Conservation (phyloP, 176 grass and related monocot genomes). For the Oryza rufipogon region DNA sequence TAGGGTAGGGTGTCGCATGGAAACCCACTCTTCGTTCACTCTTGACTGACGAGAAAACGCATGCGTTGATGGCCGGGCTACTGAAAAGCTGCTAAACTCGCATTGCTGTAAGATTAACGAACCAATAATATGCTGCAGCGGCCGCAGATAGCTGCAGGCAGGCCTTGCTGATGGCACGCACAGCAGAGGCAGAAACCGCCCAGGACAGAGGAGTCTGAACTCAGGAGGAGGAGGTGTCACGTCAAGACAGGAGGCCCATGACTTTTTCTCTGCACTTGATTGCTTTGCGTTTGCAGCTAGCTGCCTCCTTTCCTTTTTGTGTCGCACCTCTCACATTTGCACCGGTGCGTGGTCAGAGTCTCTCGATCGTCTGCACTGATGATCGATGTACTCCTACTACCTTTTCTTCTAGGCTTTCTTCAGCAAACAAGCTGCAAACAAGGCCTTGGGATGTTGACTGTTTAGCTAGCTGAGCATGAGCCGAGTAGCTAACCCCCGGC, state of each 20-base stretch:
- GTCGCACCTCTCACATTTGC: neutral
- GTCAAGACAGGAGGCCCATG: slow-evolving; percentile 7
- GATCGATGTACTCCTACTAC: neutral
- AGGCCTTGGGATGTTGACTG: neutral
- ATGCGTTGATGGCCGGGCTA: neutral
- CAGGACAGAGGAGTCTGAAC: too few species aligned
- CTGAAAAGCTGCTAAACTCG: slow-evolving; percentile 45
- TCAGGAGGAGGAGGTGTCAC: slow-evolving; percentile 35
- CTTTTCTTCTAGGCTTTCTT: neutral
- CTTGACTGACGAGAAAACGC: neutral
- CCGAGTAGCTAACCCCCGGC: neutral
- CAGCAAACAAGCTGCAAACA: neutral
- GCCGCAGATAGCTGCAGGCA: neutral
- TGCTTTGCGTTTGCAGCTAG: neutral
- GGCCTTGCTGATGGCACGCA: neutral
- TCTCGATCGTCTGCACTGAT: neutral
- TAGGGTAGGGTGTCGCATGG: neutral
- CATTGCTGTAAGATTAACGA: slow-evolving; percentile 56
- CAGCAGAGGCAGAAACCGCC: neutral
- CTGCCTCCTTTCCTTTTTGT: neutral
- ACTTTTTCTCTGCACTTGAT: neutral
- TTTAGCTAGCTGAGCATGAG: neutral
- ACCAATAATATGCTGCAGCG: slow-evolving; percentile 47
- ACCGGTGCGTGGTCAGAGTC: neutral
- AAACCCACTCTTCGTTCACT: neutral